These are phyloP conservation scores for Exophiala lecanii-corni DNA, from an alignment of 2,329 filamentous ascomycete genomes.

Conservation along the genomic window DNA sequence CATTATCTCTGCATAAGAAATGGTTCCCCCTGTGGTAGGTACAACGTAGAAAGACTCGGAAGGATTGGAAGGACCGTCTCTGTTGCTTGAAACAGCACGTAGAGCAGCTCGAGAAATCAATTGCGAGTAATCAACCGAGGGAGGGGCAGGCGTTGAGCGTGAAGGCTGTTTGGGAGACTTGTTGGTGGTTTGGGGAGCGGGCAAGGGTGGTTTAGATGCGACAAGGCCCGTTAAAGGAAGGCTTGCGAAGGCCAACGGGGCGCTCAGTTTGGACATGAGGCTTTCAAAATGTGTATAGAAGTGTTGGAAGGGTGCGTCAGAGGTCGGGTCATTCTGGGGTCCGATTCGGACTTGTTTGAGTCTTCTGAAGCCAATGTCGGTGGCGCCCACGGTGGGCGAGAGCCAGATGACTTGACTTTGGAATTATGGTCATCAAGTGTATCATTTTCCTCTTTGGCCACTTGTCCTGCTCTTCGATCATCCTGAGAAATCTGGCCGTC, in stretches of 20 bases:
- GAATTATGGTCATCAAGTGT: slow-evolving; percentile 5
- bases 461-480: slow-evolving; percentile 6
- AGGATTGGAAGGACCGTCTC: slow-evolving; percentile 54
- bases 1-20: slow-evolving; percentile 88
- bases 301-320: slow-evolving; percentile 76
- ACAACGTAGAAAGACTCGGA: slow-evolving; percentile 87
- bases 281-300: slow-evolving; percentile 92
- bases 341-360: slow-evolving; percentile 27
- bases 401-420: slow-evolving; percentile 7
- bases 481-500: slow-evolving; percentile 62
- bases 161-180: slow-evolving; percentile 12
- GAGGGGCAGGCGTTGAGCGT: slow-evolving; percentile 24
- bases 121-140: slow-evolving; percentile 66
- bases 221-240: slow-evolving; percentile 63
- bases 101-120: slow-evolving; percentile 84
- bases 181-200: slow-evolving; percentile 4
- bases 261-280: slow-evolving; percentile 82
- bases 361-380: slow-evolving; percentile 32
- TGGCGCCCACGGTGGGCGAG: slow-evolving; percentile 24
- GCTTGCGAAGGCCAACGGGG: slow-evolving; percentile 86
- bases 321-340: slow-evolving; percentile 27
- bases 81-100: slow-evolving; percentile 66
- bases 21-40: slow-evolving; percentile 82
- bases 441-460: slow-evolving; percentile 8
- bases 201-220: slow-evolving; percentile 12